Evolutionary conservation across 148 eudicot species (phyloP).

Genomic region (Nepenthes gracilis): DNA sequence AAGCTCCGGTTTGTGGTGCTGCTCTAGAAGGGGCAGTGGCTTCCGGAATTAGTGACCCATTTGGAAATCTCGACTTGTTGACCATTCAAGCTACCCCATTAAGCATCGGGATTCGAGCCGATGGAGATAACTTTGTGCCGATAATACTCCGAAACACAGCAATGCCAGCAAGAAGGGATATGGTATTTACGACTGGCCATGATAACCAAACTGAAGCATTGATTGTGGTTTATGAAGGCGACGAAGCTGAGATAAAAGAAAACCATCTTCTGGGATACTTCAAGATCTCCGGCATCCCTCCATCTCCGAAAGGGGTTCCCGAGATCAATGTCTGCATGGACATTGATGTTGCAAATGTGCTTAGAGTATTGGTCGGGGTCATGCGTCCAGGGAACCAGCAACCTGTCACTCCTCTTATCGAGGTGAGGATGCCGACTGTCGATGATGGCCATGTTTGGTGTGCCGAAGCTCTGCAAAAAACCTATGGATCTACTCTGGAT

Average conservation of each 20-base stretch:
- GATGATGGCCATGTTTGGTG: constrained; percentile 93
- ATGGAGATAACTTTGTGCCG: constrained; percentile 49
- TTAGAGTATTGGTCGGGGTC: constrained; percentile 60
- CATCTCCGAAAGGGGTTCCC: constrained; percentile 59
- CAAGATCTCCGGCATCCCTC: constrained; percentile 63
- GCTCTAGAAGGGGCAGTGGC: constrained; percentile 96
- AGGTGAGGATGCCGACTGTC: constrained; percentile 85
- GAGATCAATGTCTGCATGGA: constrained; percentile 77
- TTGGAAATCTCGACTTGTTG: constrained; percentile 68
- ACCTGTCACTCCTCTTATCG: constrained; percentile 55
- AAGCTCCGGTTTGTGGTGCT: constrained; percentile 78
- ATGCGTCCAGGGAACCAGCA: constrained; percentile 40
- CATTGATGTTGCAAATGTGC: constrained; percentile 62
- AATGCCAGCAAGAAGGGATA: constrained; percentile 54
- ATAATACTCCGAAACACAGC: constrained; percentile 54
- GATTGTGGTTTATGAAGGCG: constrained; percentile 71
- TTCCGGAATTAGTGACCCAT: constrained; percentile 71
- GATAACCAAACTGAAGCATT: constrained; percentile 72
- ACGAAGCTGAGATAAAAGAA: constrained; percentile 34
- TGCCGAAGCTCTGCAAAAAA: constrained; percentile 50
- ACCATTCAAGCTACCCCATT: constrained; percentile 81
- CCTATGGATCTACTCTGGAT: constrained; percentile 52
- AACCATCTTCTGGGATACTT: constrained; percentile 76
- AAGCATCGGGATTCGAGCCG: constrained; percentile 60
- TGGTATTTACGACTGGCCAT: constrained; percentile 59